Percentiles rank a stretch among this genome's conserved stretches.
phyloP scores from a whole-genome alignment of 345 rosid species.

The Eucalyptus cloeziana region DNA sequence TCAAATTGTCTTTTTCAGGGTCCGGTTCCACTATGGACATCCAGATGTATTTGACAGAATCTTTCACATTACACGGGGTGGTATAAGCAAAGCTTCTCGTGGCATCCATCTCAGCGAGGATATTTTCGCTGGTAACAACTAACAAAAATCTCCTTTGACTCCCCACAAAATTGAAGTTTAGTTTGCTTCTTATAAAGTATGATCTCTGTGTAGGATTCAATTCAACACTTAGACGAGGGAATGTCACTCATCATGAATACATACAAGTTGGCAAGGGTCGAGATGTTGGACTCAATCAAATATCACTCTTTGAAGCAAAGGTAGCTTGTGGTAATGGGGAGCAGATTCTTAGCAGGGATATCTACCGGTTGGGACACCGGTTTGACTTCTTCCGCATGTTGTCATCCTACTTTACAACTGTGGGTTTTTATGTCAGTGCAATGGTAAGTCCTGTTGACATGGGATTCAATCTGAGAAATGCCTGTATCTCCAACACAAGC shows the following conservation, averaged over 20 bases:
- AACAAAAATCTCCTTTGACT: neutral
- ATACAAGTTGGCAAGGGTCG: constrained; percentile 99
- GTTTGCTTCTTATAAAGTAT: neutral
- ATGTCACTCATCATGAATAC: constrained; percentile 97
- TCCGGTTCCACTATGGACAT: constrained; percentile 95
- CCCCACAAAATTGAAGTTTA: neutral
- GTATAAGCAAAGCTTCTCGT: constrained; percentile 93
- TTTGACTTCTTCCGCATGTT: constrained; percentile 97
- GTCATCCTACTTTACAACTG: constrained; percentile 78
- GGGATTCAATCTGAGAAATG: neutral
- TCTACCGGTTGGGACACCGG: constrained; percentile 92
- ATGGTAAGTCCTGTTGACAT: constrained; percentile 43
- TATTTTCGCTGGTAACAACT: constrained; percentile 79
- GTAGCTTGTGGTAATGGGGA: constrained; percentile 98
- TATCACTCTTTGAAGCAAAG: constrained; percentile 96
- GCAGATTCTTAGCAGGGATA: constrained; percentile 86
- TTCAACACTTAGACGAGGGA: constrained; percentile 85
- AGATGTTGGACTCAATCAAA: constrained; percentile 96
- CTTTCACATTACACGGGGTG: constrained; percentile 94
- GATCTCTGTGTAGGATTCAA: constrained; percentile 57
- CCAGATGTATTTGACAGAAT: constrained; percentile 95
- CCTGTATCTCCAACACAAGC: neutral
- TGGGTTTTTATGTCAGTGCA: constrained; percentile 84
- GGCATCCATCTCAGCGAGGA: constrained; percentile 97
- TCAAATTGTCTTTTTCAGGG: constrained; percentile 24